phyloP scores from a whole-genome alignment of 2,329 filamentous ascomycete genomes.

The Claviceps spartinae region DNA sequence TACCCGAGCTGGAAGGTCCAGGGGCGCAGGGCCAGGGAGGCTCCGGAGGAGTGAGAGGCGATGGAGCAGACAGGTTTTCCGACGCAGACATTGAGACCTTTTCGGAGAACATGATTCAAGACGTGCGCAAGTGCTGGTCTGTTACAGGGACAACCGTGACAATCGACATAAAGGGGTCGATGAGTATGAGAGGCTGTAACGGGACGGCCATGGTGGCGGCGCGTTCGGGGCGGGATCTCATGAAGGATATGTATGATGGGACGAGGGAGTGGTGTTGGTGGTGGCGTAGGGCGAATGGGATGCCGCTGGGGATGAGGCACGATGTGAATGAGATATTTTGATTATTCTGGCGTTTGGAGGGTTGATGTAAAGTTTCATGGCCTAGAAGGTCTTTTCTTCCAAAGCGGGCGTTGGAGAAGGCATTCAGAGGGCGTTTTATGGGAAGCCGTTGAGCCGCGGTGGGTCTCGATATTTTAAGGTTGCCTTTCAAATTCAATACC shows the following conservation, averaged over 20 bases:
- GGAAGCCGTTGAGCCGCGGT: too few species aligned
- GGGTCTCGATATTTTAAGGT: too few species aligned
- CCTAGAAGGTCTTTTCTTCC: too few species aligned
- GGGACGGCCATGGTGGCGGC: constrained; percentile 22
- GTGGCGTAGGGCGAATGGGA: constrained; percentile 12
- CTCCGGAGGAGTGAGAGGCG: not conserved
- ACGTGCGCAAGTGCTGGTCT: constrained; percentile 33
- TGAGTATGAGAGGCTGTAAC: constrained; percentile 18
- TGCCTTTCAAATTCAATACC: too few species aligned
- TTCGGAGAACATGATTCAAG: constrained; percentile 27
- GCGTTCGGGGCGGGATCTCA: constrained; percentile 15
- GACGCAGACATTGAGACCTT: constrained; percentile 25
- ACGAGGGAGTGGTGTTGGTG: constrained; percentile 21
- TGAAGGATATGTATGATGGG: constrained; percentile 18
- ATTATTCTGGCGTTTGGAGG: not conserved
- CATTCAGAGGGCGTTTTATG: not conserved
- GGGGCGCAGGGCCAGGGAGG: not conserved
- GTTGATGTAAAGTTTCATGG: not conserved
- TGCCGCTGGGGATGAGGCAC: not conserved
- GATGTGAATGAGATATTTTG: constrained; percentile 2
- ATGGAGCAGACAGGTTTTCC: not conserved
- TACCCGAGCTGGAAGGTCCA: constrained; percentile 7
- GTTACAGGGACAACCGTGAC: constrained; percentile 18
- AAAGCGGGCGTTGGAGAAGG: too few species aligned
- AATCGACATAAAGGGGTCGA: constrained; percentile 27